Percentiles rank a stretch among this genome's conserved stretches.
phyloP scores from a whole-genome alignment of 176 grass and related monocot genomes.

The Hordeum marinum region DNA sequence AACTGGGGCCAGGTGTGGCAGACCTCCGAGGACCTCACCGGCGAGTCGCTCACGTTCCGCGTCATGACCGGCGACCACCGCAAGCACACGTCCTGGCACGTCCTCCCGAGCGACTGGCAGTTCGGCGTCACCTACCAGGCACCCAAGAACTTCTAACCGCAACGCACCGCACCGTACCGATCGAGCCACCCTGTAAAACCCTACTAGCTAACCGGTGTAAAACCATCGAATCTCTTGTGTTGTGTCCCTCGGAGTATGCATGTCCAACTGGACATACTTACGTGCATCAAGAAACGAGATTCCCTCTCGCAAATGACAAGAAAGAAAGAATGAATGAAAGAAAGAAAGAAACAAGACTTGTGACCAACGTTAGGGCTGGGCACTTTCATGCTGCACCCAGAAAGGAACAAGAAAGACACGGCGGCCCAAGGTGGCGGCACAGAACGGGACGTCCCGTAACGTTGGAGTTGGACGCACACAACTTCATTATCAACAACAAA shows the following conservation, averaged over 20 bases:
- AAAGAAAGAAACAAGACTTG: background rate
- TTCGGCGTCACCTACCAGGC: constrained; percentile 49
- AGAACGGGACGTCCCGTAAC: background rate
- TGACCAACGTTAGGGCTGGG: background rate
- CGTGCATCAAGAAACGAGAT: too few species aligned
- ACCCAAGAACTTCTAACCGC: background rate
- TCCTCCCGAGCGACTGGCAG: constrained; percentile 50
- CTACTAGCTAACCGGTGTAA: too few species aligned
- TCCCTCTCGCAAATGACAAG: too few species aligned
- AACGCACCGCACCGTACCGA: too few species aligned
- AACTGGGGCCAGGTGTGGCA: constrained; percentile 82
- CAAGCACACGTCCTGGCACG: constrained; percentile 61
- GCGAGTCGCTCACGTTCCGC: constrained; percentile 54
- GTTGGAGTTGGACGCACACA: background rate
- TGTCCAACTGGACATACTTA: too few species aligned
- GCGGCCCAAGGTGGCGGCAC: background rate
- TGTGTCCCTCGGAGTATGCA: too few species aligned
- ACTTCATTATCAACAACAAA: background rate
- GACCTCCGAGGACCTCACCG: constrained; percentile 52
- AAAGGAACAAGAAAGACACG: background rate
- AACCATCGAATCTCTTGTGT: too few species aligned
- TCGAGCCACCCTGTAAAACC: too few species aligned
- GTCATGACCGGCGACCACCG: constrained; percentile 61
- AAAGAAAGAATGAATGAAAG: too few species aligned
- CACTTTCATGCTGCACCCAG: background rate